These are phyloP conservation scores for Withania somnifera DNA, from an alignment of 305 asterid species.

Conservation along the genomic window DNA sequence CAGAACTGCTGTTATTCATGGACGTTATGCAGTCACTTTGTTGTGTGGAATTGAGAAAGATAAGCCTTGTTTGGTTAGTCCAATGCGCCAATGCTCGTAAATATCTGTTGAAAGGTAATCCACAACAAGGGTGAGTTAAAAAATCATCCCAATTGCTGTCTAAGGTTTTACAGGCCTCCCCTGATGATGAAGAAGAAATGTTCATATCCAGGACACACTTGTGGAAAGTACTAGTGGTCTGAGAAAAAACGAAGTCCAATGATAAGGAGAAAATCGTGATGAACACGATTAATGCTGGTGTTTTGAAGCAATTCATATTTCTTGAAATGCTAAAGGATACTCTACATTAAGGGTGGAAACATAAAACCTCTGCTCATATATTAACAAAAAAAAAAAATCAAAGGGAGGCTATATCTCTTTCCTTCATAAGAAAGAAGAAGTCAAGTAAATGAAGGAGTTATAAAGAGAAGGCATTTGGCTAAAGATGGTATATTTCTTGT, in stretches of 20 bases:
- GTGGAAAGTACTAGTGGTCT: background rate
- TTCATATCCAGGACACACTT: conserved; percentile 28
- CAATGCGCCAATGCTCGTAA: conserved; percentile 31
- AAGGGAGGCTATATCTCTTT: background rate
- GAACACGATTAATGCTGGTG: background rate
- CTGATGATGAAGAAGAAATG: conserved; percentile 18
- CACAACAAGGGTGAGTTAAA: conserved; percentile 25
- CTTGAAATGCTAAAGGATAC: background rate
- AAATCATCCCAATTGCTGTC: conserved; percentile 46
- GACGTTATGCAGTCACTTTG: conserved; percentile 27
- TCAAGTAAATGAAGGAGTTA: background rate
- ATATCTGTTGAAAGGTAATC: conserved; percentile 20
- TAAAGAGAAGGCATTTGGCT: background rate
- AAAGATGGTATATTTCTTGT: background rate
- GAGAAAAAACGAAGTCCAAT: conserved; percentile 7
- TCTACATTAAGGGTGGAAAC: background rate
- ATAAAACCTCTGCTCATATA: background rate
- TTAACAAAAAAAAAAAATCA: background rate
- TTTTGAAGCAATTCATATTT: conserved; percentile 8
- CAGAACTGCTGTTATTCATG: conserved; percentile 1
- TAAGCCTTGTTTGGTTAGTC: conserved; percentile 34
- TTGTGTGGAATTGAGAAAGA: conserved; percentile 34
- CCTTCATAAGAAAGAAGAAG: background rate
- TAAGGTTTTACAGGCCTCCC: conserved; percentile 8
- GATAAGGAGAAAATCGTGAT: conserved; percentile 8